phyloP scores from a whole-genome alignment of 345 rosid genomes.

The Conringia planisiliqua region DNA sequence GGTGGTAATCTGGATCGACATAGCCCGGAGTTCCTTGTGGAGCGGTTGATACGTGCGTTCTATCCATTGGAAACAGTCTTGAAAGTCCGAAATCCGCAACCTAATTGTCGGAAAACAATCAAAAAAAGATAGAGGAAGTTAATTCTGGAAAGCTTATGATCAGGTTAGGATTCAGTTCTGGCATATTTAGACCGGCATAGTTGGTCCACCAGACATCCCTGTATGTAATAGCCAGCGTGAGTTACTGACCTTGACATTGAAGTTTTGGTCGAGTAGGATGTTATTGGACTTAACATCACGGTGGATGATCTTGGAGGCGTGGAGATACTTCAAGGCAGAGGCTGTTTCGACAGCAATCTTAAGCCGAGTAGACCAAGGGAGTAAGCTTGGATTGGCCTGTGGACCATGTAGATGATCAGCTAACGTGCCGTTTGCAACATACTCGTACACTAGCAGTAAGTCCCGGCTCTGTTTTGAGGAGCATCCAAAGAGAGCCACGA shows the following conservation, averaged over 20 bases:
- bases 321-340: conserved; percentile 69
- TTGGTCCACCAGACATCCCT: neutral
- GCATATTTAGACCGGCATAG: neutral
- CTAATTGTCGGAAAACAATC: neutral
- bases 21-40: conserved; percentile 99
- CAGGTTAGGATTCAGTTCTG: neutral
- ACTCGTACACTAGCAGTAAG: conserved; percentile 81
- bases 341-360: conserved; percentile 90
- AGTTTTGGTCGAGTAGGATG: conserved; percentile 72
- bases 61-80: conserved; percentile 64
- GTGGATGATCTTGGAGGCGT: conserved; percentile 67
- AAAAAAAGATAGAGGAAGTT: neutral
- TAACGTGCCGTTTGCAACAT: conserved; percentile 77
- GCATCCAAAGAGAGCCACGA: conserved; percentile 79
- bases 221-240: neutral
- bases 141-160: neutral
- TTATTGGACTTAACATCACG: conserved; percentile 92
- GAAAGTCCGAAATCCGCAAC: conserved; percentile 96
- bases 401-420: conserved; percentile 83
- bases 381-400: conserved; percentile 56
- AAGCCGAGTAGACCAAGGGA: conserved; percentile 60
- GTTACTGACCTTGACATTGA: conserved; percentile 52
- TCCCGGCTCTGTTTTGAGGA: conserved; percentile 74
- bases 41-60: conserved; percentile 79
- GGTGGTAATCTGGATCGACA: conserved; percentile 87